Evolutionary conservation across 2,329 filamentous ascomycete species (phyloP).

Genomic region (Tolypocladium nubicola): DNA sequence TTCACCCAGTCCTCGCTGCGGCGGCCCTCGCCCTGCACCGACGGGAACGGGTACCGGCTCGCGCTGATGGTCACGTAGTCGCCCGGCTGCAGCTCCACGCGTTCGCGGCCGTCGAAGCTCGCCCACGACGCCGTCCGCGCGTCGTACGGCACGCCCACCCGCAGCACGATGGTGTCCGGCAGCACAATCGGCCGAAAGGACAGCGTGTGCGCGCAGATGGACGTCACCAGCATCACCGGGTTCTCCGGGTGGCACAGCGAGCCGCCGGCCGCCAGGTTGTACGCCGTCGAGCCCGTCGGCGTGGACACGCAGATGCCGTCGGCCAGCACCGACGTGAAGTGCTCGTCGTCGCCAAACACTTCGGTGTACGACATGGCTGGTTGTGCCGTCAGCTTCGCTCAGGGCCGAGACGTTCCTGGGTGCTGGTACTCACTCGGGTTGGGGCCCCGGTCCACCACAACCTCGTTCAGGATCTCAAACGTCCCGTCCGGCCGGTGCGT

Average conservation of each 20-base stretch:
- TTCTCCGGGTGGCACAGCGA: conserved; percentile 94
- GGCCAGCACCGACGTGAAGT: conserved; percentile 87
- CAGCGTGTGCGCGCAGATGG: conserved; percentile 89
- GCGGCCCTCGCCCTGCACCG: conserved; percentile 58
- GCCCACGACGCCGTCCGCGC: conserved; percentile 86
- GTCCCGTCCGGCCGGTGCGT: conserved; percentile 80
- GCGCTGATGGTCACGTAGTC: conserved; percentile 82
- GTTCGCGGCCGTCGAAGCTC: conserved; percentile 92
- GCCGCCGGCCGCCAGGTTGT: conserved; percentile 91
- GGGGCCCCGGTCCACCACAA: conserved; percentile 90
- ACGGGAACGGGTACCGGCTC: conserved; percentile 70
- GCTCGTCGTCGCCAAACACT: conserved; percentile 88
- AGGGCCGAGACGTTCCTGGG: neutral
- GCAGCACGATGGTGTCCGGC: conserved; percentile 88
- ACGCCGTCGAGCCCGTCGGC: conserved; percentile 88
- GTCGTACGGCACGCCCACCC: conserved; percentile 90
- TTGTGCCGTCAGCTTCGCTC: neutral
- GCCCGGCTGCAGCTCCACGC: conserved; percentile 65
- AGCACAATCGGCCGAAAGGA: conserved; percentile 95
- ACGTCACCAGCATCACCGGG: conserved; percentile 86
- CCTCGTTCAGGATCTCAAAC: conserved; percentile 87
- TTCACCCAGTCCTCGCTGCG: conserved; percentile 74
- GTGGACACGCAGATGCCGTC: conserved; percentile 92
- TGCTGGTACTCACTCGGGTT: conserved; percentile 61
- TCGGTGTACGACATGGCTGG: conserved; percentile 84